These are phyloP conservation scores for Cutaneotrichosporon sp. DNA, from an alignment of 1,284 basidiomycete species.

Conservation along the genomic window DNA sequence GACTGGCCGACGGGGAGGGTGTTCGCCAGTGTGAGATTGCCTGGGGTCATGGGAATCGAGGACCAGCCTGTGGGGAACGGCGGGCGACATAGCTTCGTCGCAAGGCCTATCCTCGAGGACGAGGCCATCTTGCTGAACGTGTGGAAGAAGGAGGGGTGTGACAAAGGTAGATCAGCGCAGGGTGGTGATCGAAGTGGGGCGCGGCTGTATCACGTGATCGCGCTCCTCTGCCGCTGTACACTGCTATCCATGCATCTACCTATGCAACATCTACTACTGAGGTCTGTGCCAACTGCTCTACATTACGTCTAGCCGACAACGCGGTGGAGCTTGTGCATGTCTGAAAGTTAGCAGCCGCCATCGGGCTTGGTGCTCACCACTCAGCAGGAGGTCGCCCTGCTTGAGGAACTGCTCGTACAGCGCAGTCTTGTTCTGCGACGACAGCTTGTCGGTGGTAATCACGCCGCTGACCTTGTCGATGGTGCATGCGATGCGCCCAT, in stretches of 20 bases:
- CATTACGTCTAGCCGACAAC: conserved; percentile 45
- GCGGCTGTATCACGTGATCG: background rate
- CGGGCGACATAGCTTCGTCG: conserved; percentile 23
- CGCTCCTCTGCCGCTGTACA: background rate
- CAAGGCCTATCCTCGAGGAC: background rate
- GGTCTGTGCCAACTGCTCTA: background rate
- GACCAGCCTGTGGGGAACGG: conserved; percentile 47
- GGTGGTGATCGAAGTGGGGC: background rate
- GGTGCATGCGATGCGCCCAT: conserved; percentile 81
- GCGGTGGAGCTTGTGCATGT: conserved; percentile 53
- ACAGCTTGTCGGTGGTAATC: conserved; percentile 90
- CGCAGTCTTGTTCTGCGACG: conserved; percentile 72
- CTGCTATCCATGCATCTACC: conserved; percentile 1
- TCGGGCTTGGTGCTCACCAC: conserved; percentile 52
- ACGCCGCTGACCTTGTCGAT: conserved; percentile 94
- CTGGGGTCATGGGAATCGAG: conserved; percentile 29
- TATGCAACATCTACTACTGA: background rate
- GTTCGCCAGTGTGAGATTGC: conserved; percentile 47
- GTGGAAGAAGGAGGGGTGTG: background rate
- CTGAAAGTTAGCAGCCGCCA: conserved; percentile 26
- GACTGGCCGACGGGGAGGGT: conserved; percentile 53
- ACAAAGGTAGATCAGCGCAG: background rate
- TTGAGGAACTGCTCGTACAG: conserved; percentile 89
- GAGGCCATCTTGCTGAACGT: background rate
- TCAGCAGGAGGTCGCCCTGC: conserved; percentile 85